Conservation (phyloP, 129 eudicot genomes). For the Calendula officinalis region DNA sequence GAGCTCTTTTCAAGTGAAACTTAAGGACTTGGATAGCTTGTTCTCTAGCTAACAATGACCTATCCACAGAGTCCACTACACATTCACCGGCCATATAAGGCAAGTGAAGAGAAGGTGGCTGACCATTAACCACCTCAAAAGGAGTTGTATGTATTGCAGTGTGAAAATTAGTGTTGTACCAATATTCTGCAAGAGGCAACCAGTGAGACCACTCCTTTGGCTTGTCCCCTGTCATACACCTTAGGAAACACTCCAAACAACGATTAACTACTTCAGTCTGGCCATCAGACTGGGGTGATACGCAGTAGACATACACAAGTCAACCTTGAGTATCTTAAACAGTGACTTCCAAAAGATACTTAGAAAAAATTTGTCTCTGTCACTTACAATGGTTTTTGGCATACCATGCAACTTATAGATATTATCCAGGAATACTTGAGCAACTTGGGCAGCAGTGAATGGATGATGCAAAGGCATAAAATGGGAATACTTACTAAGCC, state of each 20-base stretch:
- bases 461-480: not conserved
- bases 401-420: not conserved
- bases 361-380: not conserved
- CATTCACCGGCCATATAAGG: no score
- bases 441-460: not conserved
- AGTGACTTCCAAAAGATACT: not conserved
- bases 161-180: not conserved
- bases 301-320: no score
- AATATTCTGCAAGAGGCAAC: not conserved
- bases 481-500: not conserved
- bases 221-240: not conserved
- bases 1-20: no score
- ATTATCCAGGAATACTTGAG: not conserved
- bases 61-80: no score
- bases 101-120: no score
- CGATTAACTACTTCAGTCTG: constrained; percentile 11
- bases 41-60: no score
- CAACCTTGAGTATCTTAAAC: no score
- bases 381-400: not conserved
- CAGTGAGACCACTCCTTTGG: not conserved
- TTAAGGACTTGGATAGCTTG: no score
- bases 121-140: not conserved
- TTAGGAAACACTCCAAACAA: not conserved
- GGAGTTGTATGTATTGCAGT: not conserved
- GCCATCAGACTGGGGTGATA: not conserved